Percentiles rank a stretch among this genome's conserved stretches.
Conservation (phyloP, 2,329 filamentous ascomycete species). For the Colletotrichum noveboracense region DNA sequence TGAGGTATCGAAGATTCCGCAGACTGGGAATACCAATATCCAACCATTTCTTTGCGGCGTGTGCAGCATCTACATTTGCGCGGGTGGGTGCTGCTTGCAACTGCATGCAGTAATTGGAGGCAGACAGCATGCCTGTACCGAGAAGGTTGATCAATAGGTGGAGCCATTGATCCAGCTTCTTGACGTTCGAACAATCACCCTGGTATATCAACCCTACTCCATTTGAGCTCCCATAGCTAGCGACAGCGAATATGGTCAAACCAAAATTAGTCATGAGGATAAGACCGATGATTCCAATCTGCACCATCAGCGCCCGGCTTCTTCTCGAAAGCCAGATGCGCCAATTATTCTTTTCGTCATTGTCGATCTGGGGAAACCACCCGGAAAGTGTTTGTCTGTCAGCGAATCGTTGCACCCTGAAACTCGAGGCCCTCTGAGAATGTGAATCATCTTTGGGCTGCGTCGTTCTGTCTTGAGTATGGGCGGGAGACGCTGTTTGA, state of each 20-base stretch:
- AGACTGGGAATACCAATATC: slow-evolving; percentile 44
- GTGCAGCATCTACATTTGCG: slow-evolving; percentile 38
- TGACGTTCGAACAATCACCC: slow-evolving; percentile 28
- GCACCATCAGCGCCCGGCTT: slow-evolving; percentile 25
- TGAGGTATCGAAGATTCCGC: neutral
- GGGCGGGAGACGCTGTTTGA: neutral
- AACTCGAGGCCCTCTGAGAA: neutral
- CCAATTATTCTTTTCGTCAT: slow-evolving; percentile 17
- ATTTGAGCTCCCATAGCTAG: slow-evolving; percentile 19
- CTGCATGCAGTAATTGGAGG: slow-evolving; percentile 38
- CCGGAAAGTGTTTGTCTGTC: neutral
- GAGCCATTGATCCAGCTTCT: slow-evolving; percentile 15
- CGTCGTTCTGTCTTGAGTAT: neutral
- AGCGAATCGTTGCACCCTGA: neutral
- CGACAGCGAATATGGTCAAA: slow-evolving; percentile 26
- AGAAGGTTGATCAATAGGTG: slow-evolving; percentile 36
- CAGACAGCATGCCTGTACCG: slow-evolving; percentile 31
- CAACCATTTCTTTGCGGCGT: slow-evolving; percentile 43
- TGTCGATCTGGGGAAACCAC: slow-evolving; percentile 29
- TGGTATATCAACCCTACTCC: slow-evolving; percentile 30
- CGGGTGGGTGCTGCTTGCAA: slow-evolving; percentile 33
- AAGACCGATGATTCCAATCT: slow-evolving; percentile 29
- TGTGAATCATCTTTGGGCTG: neutral
- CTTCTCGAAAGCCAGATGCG: slow-evolving; percentile 25
- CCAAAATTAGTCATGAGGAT: slow-evolving; percentile 25